These are phyloP conservation scores for Xerocomus potaroensis DNA, from an alignment of 768 basidiomycete species.

Conservation along the genomic window DNA sequence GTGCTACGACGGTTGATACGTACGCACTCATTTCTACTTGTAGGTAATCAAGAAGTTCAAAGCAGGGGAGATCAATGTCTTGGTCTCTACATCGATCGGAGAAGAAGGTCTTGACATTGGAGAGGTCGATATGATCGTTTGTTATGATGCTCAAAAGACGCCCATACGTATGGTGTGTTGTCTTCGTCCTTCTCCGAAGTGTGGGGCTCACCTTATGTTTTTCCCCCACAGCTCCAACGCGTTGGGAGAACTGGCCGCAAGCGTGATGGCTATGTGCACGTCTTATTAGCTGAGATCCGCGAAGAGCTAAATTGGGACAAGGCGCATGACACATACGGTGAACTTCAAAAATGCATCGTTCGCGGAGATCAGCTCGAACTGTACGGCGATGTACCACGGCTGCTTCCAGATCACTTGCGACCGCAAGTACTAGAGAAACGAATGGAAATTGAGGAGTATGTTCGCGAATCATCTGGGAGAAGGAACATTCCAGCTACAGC, in stretches of 20 bases:
- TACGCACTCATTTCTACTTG: conserved; percentile 4
- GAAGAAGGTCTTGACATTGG: conserved; percentile 99
- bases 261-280: conserved; percentile 83
- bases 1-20: neutral
- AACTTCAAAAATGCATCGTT: conserved; percentile 85
- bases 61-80: conserved; percentile 78
- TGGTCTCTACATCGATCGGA: conserved; percentile 95
- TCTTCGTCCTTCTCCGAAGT: neutral
- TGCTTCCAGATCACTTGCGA: conserved; percentile 74
- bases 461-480: conserved; percentile 44
- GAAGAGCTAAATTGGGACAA: conserved; percentile 90
- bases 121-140: conserved; percentile 92
- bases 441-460: conserved; percentile 78
- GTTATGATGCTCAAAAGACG: conserved; percentile 95
- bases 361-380: conserved; percentile 85
- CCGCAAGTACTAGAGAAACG: conserved; percentile 75
- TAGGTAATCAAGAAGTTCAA: conserved; percentile 89
- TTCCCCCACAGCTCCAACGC: conserved; percentile 73
- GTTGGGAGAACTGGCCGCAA: conserved; percentile 94
- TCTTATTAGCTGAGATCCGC: conserved; percentile 83
- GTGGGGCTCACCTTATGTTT: conserved; percentile 1
- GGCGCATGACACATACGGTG: conserved; percentile 79
- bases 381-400: conserved; percentile 85
- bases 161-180: conserved; percentile 87
- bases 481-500: conserved; percentile 23